phyloP scores from a whole-genome alignment of 2,329 filamentous ascomycete species.

The Zasmidium citrigriseum region DNA sequence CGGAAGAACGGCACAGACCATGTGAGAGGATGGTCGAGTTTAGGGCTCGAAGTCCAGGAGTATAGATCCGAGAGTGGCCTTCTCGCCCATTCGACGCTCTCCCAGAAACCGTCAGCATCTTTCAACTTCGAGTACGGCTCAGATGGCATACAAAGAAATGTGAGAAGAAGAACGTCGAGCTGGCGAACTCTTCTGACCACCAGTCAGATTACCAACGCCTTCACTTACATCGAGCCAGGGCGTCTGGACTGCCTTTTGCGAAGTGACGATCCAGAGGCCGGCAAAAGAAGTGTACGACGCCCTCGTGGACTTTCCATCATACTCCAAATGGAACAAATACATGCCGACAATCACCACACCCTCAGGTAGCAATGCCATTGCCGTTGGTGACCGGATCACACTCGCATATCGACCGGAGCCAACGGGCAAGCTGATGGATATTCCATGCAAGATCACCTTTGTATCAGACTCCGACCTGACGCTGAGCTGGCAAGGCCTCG shows the following conservation, averaged over 20 bases:
- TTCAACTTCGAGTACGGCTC: not conserved
- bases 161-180: not conserved
- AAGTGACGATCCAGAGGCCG: constrained; percentile 8
- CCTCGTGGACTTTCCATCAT: constrained; percentile 11
- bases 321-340: constrained; percentile 14
- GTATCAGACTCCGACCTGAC: constrained; percentile 3
- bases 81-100: too few relatives aligned
- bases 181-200: not conserved
- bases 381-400: constrained; percentile 10
- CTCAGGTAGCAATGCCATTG: constrained; percentile 1
- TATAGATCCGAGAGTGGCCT: too few relatives aligned
- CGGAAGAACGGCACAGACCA: too few relatives aligned
- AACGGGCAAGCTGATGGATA: constrained; percentile 1
- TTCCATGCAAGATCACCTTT: constrained; percentile 7
- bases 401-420: constrained; percentile 10
- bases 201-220: constrained; percentile 8
- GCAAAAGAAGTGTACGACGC: constrained; percentile 14
- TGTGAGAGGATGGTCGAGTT: too few relatives aligned
- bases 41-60: too few relatives aligned
- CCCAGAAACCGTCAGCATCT: too few relatives aligned
- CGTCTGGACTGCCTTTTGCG: constrained; percentile 10
- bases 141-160: constrained; percentile 12
- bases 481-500: constrained; percentile 10
- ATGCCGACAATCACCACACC: constrained; percentile 7
- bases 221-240: constrained; percentile 5